These are phyloP conservation scores for Cucumis melo DNA, from an alignment of 306 rosid genomes.

Conservation along the genomic window DNA sequence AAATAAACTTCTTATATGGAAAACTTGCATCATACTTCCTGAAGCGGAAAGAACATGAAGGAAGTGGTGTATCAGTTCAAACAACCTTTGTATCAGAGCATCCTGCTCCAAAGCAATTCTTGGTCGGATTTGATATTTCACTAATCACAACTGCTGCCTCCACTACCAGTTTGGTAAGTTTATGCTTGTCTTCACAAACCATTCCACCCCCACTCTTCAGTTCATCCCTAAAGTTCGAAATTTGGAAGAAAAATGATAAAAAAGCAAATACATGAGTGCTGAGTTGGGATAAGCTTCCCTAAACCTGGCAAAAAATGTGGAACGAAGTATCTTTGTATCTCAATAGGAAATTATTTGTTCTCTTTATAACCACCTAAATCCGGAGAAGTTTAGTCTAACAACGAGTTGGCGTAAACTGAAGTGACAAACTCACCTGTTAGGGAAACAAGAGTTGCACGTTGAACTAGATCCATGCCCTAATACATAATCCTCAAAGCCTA, in stretches of 20 bases:
- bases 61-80: slow-evolving; percentile 5
- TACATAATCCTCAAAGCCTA: slow-evolving; percentile 65
- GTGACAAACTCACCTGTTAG: slow-evolving; percentile 33
- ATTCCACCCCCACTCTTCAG: slow-evolving; percentile 71
- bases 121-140: slow-evolving; percentile 31
- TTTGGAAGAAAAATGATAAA: not conserved
- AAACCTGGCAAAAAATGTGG: not conserved
- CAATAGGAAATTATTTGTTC: not conserved
- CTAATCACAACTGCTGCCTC: slow-evolving; percentile 63
- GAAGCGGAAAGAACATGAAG: not conserved
- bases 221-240: slow-evolving; percentile 36
- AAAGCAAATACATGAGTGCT: not conserved
- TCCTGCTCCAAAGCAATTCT: slow-evolving; percentile 33
- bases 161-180: slow-evolving; percentile 31
- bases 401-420: not conserved
- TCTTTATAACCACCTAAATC: not conserved
- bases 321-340: not conserved
- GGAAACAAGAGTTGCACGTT: slow-evolving; percentile 48
- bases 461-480: slow-evolving; percentile 53
- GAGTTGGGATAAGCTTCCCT: not conserved
- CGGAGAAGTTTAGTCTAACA: not conserved
- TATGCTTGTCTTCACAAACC: slow-evolving; percentile 30
- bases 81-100: slow-evolving; percentile 53
- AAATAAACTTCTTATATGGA: not conserved
- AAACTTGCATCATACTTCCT: not conserved